Conservation (phyloP, 345 rosid species). For the Hibiscus tridactylites region DNA sequence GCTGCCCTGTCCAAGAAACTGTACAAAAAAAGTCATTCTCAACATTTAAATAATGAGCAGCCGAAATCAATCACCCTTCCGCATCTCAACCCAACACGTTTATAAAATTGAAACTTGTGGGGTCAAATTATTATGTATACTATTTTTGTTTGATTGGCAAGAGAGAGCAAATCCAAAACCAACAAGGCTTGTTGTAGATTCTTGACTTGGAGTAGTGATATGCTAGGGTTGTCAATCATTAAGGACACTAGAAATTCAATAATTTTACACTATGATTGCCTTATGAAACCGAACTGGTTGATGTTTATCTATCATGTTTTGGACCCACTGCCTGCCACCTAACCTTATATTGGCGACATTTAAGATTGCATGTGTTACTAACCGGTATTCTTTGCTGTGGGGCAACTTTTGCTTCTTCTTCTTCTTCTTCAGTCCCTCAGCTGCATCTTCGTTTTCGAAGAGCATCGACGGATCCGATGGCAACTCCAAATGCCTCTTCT, state of each 20-base stretch:
- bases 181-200: not conserved
- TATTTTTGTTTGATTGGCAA: not conserved
- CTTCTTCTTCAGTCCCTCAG: conserved; percentile 26
- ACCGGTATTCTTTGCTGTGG: conserved; percentile 68
- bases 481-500: conserved; percentile 40
- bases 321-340: conserved; percentile 3
- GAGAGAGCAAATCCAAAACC: not conserved
- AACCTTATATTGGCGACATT: conserved; percentile 1
- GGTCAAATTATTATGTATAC: not conserved
- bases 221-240: not conserved
- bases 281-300: not conserved
- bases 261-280: not conserved
- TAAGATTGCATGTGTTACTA: conserved; percentile 15
- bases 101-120: not conserved
- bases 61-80: not conserved
- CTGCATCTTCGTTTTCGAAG: conserved; percentile 45
- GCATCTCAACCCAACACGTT: not conserved
- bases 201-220: not conserved
- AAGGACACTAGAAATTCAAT: not conserved
- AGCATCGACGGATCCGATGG: conserved; percentile 56
- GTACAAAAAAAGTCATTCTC: conserved; percentile 10
- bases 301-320: not conserved
- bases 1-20: conserved; percentile 90
- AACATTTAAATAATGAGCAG: not conserved
- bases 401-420: conserved; percentile 64